Evolutionary conservation across 1,139 yeast species (phyloP), one percentile per base, ranked within the genome.

Genomic region (Candida gigantensis): DNA sequence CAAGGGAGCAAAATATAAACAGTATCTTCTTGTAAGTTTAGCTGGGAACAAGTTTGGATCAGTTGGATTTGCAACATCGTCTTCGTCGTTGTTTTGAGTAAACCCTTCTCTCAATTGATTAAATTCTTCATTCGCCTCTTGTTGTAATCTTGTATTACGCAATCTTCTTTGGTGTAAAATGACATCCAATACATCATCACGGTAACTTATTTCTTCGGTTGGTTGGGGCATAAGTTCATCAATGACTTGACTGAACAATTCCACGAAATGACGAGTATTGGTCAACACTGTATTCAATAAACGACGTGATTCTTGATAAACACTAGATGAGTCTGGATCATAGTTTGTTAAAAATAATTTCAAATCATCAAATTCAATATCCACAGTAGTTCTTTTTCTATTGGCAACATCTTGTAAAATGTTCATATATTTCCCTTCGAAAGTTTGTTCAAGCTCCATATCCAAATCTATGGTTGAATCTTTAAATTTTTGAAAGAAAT

Each of bases 131-230:
- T 74, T 70, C 41, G 77, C 75, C 50, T 86, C 95, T 46, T 77
- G 82, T 45, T 79, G 79, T 31, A 82, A 69, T 44, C 90, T 74
- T 50, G 79, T 79, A 58, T 92, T 92, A 52, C 96, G 77, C 57
- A 86, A 75, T 51, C 77, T 80, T 58, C 99, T 77, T 65, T 92
- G 97, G 53, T 87, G 90, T 48, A 90, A 72, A 42, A 94, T 88
- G 41, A 92, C 95, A 56, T 94, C 98, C 50, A 94, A 68, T 8
- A 92, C 97, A 50, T 88, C 96, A 57, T 89, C 97, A 50, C 81
- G 81, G 59, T 85, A 87, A 33, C 82, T 68, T 36, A 90, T 71
- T 47, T 87, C 92, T 38, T 71, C 73, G 3, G 94, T 82, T 15
- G 97, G 88, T 42, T 72, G 72, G 0, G 98, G 98, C 79, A 92